These are phyloP conservation scores for Theobroma cacao DNA, from an alignment of 345 rosid species.

Conservation along the genomic window DNA sequence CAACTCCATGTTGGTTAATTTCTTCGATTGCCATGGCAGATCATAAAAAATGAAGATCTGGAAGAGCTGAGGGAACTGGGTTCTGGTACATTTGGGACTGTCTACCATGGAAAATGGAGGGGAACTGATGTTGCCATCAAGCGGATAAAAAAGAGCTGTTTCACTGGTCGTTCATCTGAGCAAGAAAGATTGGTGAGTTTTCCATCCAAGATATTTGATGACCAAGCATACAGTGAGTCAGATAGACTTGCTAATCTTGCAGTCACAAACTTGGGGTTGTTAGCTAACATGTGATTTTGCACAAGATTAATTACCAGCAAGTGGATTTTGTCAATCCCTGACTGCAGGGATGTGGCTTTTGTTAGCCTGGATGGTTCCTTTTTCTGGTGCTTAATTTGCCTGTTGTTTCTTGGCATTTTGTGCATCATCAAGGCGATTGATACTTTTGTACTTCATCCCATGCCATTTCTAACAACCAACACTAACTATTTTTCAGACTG, in stretches of 20 bases:
- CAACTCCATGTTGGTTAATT: slow-evolving; percentile 9
- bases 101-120: slow-evolving; percentile 99
- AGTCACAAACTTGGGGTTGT: background rate
- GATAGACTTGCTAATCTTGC: background rate
- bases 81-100: slow-evolving; percentile 97
- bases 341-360: background rate
- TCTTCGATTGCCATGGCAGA: slow-evolving; percentile 33
- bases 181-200: slow-evolving; percentile 87
- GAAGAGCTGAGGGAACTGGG: slow-evolving; percentile 95
- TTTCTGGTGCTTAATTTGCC: background rate
- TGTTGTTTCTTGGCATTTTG: slow-evolving; percentile 9
- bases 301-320: background rate
- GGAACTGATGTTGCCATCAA: slow-evolving; percentile 98
- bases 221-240: background rate
- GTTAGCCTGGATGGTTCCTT: background rate
- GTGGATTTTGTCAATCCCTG: background rate
- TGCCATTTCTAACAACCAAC: background rate
- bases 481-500: slow-evolving; percentile 40
- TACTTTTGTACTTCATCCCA: slow-evolving; percentile 3
- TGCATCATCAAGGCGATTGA: slow-evolving; percentile 3
- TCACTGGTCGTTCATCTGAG: slow-evolving; percentile 89
- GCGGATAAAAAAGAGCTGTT: slow-evolving; percentile 90
- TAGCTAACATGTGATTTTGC: background rate
- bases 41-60: slow-evolving; percentile 86
- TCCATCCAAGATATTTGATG: background rate